Evolutionary conservation across 169 alveolate species (phyloP), one percentile per base, ranked within the genome.

Genomic region (Eimeria mitis): DNA sequence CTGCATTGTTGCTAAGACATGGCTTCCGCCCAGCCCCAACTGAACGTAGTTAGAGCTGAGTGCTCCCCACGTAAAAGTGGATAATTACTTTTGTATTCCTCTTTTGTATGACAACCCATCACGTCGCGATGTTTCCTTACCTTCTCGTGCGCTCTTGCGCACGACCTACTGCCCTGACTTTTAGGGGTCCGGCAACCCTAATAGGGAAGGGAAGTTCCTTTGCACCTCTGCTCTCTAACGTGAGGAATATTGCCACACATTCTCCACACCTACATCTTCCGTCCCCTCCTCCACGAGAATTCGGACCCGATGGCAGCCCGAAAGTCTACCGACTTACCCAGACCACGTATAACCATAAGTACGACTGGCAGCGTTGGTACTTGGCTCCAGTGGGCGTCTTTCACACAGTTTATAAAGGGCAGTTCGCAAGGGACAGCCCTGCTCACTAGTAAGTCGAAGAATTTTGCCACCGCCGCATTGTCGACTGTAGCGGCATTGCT

Each of bases 211-310:
- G 65, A 21, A 9, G 91, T 31, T 84, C 9, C 81, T 87, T 42
- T n/a, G 65, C 89, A 37, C 79, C 54, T 42, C 42, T 37, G 49
- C 11, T 54, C 1, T 34, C 65, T 40, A 63, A 34, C 8, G 54
- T 63, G 75, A 52, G 96, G 56, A 16, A 14, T 63, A 79, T 95
- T 37, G 95, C 96, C 54, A 94, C 95, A 37, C 96, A 76, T 47
- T 92, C 96, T 25, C 89, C 88, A 2, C 91, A 91, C 75, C 96
- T 97, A 47, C 98, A 98, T 54, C 44, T 97, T 23, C 99, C 99
- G 5, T 98, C 98, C 52, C 99, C 99, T 14, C 99, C 99, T 4
- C 99, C 99, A 25, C 95, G 98, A 42, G 99, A 98, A 95, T 98
- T 70, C 95, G 97, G 97, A 70, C 97, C 97, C 28, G 98, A 98